phyloP scores from a whole-genome alignment of 352 stramenopile species.

The Thraustochytrium aureum region DNA sequence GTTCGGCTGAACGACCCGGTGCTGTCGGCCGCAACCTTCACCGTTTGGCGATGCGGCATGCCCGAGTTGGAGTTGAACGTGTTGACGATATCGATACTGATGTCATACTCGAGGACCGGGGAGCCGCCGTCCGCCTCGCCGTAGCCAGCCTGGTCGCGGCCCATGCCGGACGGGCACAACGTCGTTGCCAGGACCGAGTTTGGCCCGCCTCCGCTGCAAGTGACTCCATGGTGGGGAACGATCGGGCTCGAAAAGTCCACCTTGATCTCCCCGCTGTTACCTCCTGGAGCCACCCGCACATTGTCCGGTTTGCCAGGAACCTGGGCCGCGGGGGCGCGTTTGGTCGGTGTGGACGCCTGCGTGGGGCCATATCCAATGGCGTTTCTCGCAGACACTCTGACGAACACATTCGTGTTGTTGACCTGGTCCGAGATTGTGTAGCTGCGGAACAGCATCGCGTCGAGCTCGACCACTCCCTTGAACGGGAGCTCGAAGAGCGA shows the following conservation, averaged over 20 bases:
- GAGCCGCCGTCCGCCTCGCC: slow-evolving; percentile 80
- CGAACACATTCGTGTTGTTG: slow-evolving; percentile 64
- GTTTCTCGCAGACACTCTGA: slow-evolving; percentile 75
- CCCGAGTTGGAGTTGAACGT: slow-evolving; percentile 77
- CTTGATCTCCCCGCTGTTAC: slow-evolving; percentile 63
- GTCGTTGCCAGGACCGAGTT: background rate
- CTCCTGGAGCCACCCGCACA: slow-evolving; percentile 71
- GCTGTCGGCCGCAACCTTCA: slow-evolving; percentile 57
- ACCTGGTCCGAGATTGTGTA: slow-evolving; percentile 65
- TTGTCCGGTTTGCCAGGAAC: slow-evolving; percentile 72
- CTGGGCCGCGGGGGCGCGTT: slow-evolving; percentile 67
- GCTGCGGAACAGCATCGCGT: slow-evolving; percentile 35
- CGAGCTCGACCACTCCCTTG: slow-evolving; percentile 30
- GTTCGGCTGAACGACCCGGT: slow-evolving; percentile 71
- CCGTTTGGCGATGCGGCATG: slow-evolving; percentile 61
- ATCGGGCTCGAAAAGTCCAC: slow-evolving; percentile 77
- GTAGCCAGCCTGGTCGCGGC: slow-evolving; percentile 63
- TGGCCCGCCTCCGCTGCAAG: slow-evolving; percentile 48
- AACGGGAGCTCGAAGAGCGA: slow-evolving; percentile 57
- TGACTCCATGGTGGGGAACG: slow-evolving; percentile 53
- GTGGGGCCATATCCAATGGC: slow-evolving; percentile 68
- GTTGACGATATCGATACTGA: slow-evolving; percentile 84
- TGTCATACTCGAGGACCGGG: slow-evolving; percentile 80
- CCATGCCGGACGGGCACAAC: slow-evolving; percentile 50
- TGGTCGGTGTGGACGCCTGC: slow-evolving; percentile 61